phyloP scores from a whole-genome alignment of 228 moss, liverwort and hornwort species.

The Sphagnum magellanicum region DNA sequence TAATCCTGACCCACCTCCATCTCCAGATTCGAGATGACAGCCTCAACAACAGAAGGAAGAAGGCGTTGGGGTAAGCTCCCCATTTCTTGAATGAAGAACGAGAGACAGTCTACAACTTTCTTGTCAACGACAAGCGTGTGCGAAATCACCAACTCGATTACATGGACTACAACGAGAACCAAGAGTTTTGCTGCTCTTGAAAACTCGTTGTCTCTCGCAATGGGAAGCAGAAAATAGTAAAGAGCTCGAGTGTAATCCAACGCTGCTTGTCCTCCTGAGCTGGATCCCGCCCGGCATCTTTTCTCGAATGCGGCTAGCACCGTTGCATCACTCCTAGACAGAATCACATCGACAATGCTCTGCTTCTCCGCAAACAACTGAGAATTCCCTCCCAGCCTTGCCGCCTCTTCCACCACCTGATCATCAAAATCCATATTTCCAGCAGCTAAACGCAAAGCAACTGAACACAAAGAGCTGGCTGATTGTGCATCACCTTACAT shows the following conservation, averaged over 20 bases:
- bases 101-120: constrained; percentile 55
- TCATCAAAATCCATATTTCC: constrained; percentile 47
- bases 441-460: not conserved
- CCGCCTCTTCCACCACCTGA: constrained; percentile 43
- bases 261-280: constrained; percentile 41
- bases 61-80: constrained; percentile 51
- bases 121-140: constrained; percentile 45
- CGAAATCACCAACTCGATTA: constrained; percentile 49
- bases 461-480: too few species aligned
- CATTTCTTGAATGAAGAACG: constrained; percentile 60
- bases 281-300: constrained; percentile 37
- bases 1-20: constrained; percentile 34
- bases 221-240: constrained; percentile 49
- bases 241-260: constrained; percentile 64
- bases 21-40: constrained; percentile 56
- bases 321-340: constrained; percentile 39
- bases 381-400: constrained; percentile 22
- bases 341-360: constrained; percentile 31
- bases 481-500: too few species aligned
- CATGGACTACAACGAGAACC: constrained; percentile 48
- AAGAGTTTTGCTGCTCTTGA: constrained; percentile 55
- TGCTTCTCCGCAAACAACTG: constrained; percentile 35
- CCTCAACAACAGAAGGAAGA: constrained; percentile 59
- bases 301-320: constrained; percentile 45
- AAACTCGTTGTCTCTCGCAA: constrained; percentile 41